These are phyloP conservation scores for Coix lacrymajobi DNA, from an alignment of 176 grass and related monocot species.

Conservation along the genomic window DNA sequence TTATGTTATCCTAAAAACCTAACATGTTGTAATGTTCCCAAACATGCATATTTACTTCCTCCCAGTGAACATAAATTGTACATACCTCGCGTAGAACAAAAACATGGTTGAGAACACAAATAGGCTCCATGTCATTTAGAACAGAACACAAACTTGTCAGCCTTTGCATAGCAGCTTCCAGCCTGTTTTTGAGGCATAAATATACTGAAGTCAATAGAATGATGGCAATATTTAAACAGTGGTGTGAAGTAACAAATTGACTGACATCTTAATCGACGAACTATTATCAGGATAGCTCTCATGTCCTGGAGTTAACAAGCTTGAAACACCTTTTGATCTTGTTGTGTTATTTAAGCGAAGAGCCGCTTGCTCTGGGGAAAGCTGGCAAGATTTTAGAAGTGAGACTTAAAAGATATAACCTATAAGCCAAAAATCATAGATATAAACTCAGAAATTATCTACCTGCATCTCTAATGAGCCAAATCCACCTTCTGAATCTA, in stretches of 20 bases:
- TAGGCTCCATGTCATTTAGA: constrained; percentile 99
- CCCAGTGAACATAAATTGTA: constrained; percentile 13
- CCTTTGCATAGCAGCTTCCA: constrained; percentile 98
- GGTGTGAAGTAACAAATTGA: constrained; percentile 15
- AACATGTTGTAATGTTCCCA: constrained; percentile 10
- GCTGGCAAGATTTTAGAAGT: constrained; percentile 45
- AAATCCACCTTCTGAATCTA: constrained; percentile 97
- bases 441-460: constrained; percentile 34
- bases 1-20: neutral
- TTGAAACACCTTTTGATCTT: constrained; percentile 68
- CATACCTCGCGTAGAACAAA: constrained; percentile 95
- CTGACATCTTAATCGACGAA: constrained; percentile 95
- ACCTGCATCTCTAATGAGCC: constrained; percentile 99
- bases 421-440: constrained; percentile 3
- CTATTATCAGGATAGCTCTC: constrained; percentile 97
- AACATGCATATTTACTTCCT: neutral
- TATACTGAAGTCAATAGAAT: constrained; percentile 25
- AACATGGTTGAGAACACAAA: constrained; percentile 99
- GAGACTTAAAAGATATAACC: neutral
- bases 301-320: constrained; percentile 74
- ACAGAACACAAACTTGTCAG: constrained; percentile 96
- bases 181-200: constrained; percentile 60
- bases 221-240: constrained; percentile 6
- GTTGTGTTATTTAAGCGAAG: constrained; percentile 69
- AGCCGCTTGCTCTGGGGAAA: constrained; percentile 96